Percentiles rank a stretch among this genome's conserved stretches.
phyloP scores from a whole-genome alignment of 1,284 basidiomycete species.

The Cutaneotrichosporon sp. region DNA sequence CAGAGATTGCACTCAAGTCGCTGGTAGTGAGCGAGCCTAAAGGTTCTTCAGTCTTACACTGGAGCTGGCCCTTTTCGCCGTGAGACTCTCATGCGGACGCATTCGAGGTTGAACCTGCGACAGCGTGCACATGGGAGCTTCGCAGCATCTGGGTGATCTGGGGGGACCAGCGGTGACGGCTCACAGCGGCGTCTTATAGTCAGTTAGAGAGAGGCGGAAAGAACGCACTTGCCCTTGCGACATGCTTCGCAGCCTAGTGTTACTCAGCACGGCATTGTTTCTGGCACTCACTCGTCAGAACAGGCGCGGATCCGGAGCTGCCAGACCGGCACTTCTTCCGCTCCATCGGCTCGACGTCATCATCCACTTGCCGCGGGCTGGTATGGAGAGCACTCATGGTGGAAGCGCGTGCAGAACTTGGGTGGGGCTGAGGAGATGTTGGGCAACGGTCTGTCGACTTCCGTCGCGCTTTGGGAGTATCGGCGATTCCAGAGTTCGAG shows the following conservation, averaged over 20 bases:
- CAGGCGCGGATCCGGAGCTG: neutral
- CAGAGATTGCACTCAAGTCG: conserved; percentile 30
- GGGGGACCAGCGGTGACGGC: conserved; percentile 39
- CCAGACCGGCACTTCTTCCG: neutral
- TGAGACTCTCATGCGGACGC: conserved; percentile 32
- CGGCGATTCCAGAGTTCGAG: no score
- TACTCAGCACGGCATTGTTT: neutral
- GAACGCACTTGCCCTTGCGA: conserved; percentile 34
- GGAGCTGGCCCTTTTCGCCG: conserved; percentile 39
- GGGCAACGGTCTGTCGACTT: neutral
- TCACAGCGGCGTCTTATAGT: conserved; percentile 42
- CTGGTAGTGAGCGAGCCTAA: neutral
- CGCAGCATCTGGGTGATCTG: conserved; percentile 38
- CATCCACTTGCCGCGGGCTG: neutral
- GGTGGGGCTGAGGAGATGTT: neutral
- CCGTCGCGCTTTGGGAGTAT: neutral
- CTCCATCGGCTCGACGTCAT: neutral
- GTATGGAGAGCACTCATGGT: neutral
- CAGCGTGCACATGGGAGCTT: conserved; percentile 42
- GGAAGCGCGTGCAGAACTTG: neutral
- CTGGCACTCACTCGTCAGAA: conserved; percentile 8
- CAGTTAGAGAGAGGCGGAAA: neutral
- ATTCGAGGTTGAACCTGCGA: conserved; percentile 39
- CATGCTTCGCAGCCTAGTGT: conserved; percentile 32
- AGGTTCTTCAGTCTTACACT: conserved; percentile 26